Base-by-base conservation (phyloP, 2,329 filamentous ascomycete genomes). In the Sporothrix pseudoabietina region DNA sequence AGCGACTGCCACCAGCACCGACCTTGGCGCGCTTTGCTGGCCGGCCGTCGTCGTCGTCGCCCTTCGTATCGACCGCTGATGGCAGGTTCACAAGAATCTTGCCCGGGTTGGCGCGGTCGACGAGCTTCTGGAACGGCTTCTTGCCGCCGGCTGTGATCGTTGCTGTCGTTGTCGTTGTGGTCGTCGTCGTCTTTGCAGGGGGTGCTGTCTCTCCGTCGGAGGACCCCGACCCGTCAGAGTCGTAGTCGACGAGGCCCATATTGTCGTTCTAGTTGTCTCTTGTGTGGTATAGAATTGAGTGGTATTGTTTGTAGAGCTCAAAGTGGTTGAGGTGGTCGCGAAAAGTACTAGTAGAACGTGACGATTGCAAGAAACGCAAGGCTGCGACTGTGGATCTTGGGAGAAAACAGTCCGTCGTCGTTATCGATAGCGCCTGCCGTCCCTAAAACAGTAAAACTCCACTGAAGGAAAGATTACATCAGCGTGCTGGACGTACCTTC, bases 11-110 rank as follows among this genome's bases (percentile, higher is more conserved):
- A 8, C 82, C 78, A 19, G 74, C 76, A 4, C 75, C 78, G 1
- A 88, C 88, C 69, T 89, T 89, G 22, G 88, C 86, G 74, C 91
- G 90, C 80, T 97, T 97, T 0, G 91, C 85, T 0, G 92, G 91
- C 0, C 91, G 91, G 35, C 85, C 85, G 35, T 86, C 85, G 72
- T 80, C 82, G 32, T 74, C 72, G 12, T 76, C 72, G 7, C 76
- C 79, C n/a, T 82, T 77, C 2, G 81, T 78, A 3, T 26, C 63
- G 4, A 76, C 79, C 54, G 85, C 79, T 75, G 87, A 80, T 3
- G 93, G 90, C 16, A 98, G 87, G 77, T 87, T 93, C 81, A 98
- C 89, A 79, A 91, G 87, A 81, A 98, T 97, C 82, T 94, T 97
- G 82, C 91, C 90, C 8, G 92, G 89, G 79, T 94, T 94, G 72